Evolutionary conservation across 306 rosid species (phyloP).

Genomic region (Casuarina equisetifolia): DNA sequence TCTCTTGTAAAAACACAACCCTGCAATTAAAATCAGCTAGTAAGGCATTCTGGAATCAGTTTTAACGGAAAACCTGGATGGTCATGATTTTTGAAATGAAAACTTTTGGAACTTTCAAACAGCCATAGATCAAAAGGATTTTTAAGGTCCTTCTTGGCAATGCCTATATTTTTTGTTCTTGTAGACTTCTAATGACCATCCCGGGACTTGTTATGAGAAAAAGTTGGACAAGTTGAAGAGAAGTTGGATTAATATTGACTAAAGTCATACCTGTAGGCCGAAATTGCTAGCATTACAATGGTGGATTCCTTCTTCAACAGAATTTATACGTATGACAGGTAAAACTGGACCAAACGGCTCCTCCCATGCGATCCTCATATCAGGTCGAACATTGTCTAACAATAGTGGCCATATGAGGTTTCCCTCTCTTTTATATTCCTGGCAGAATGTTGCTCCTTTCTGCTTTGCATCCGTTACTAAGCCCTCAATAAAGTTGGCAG

Average conservation of each 20-base stretch:
- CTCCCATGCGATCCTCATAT: slow-evolving; percentile 99
- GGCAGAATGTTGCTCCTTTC: slow-evolving; percentile 97
- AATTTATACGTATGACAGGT: slow-evolving; percentile 78
- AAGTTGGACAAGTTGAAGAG: neutral
- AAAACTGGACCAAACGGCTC: slow-evolving; percentile 96
- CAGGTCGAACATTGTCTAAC: slow-evolving; percentile 83
- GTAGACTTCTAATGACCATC: neutral
- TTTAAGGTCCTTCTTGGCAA: neutral
- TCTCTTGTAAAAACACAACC: slow-evolving; percentile 95
- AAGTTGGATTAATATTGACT: neutral
- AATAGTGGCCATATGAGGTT: slow-evolving; percentile 96
- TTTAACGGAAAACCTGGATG: neutral
- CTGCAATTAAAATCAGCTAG: slow-evolving; percentile 34
- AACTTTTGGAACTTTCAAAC: too few relatives aligned
- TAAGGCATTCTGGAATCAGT: neutral
- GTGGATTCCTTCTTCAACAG: slow-evolving; percentile 95
- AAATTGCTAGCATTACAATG: slow-evolving; percentile 99
- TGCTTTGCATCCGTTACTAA: slow-evolving; percentile 78
- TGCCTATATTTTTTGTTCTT: neutral
- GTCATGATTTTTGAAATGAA: neutral
- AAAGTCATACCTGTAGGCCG: slow-evolving; percentile 78
- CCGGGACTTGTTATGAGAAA: neutral
- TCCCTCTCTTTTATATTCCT: slow-evolving; percentile 87
- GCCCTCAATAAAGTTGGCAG: slow-evolving; percentile 89
- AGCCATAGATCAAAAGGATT: too few relatives aligned